These are phyloP conservation scores for Euclidium syriacum DNA, from an alignment of 345 rosid species.

Conservation along the genomic window DNA sequence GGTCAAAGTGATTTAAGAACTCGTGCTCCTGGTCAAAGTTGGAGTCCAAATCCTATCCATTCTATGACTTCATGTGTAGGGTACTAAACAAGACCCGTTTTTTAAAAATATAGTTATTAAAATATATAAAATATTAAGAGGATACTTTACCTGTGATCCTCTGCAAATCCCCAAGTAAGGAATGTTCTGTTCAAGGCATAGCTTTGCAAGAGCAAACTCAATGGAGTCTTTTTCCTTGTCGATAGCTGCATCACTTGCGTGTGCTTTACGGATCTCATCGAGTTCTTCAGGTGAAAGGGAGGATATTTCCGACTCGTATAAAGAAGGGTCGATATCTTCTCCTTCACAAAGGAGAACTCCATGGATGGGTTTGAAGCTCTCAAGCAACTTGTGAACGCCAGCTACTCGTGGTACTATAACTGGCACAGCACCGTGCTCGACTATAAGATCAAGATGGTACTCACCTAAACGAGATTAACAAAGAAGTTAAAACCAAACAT, in stretches of 20 bases:
- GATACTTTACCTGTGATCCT: constrained; percentile 42
- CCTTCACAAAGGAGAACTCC: constrained; percentile 95
- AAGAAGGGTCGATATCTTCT: constrained; percentile 83
- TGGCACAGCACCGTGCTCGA: constrained; percentile 73
- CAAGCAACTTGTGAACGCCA: constrained; percentile 66
- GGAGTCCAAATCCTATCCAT: too few relatives aligned
- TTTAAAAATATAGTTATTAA: too few relatives aligned
- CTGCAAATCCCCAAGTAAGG: constrained; percentile 85
- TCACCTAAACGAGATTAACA: constrained; percentile 58
- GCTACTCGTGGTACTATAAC: constrained; percentile 75
- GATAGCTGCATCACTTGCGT: constrained; percentile 62
- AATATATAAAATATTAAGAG: not conserved
- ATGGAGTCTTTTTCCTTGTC: constrained; percentile 80
- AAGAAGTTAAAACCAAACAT: not conserved
- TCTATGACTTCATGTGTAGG: too few relatives aligned
- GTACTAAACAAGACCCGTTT: too few relatives aligned
- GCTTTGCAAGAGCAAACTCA: constrained; percentile 64
- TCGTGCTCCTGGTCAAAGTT: too few relatives aligned
- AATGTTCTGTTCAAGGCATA: constrained; percentile 77
- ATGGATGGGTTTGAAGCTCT: constrained; percentile 88
- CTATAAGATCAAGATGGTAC: constrained; percentile 87
- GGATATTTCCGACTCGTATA: constrained; percentile 47
- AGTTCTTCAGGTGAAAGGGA: constrained; percentile 55
- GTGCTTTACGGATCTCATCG: constrained; percentile 62
- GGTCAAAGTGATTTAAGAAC: too few relatives aligned